Percentiles rank a stretch among this genome's conserved stretches.
These are phyloP conservation scores for Phytophthora melonis DNA, from an alignment of 352 stramenopile species.

Conservation along the genomic window DNA sequence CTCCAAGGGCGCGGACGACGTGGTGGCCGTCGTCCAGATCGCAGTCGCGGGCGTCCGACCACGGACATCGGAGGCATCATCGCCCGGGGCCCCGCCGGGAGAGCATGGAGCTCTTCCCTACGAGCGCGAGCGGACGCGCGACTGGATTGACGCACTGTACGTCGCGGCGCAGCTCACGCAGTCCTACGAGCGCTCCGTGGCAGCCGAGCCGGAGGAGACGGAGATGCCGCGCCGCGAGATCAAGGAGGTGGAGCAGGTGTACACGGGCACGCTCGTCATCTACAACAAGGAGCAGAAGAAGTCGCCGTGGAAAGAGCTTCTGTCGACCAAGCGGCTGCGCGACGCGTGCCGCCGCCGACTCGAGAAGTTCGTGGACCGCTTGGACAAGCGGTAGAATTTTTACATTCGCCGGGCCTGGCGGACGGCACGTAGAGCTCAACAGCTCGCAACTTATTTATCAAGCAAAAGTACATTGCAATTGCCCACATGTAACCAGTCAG, in stretches of 20 bases:
- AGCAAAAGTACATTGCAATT: conserved; percentile 22
- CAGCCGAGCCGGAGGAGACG: conserved; percentile 22
- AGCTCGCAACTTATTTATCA: conserved; percentile 37
- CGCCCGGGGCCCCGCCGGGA: conserved; percentile 60
- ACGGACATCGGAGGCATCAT: conserved; percentile 61
- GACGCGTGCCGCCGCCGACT: conserved; percentile 58
- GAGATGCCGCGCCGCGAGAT: conserved; percentile 32
- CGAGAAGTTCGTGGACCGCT: conserved; percentile 69
- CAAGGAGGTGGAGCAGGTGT: conserved; percentile 55
- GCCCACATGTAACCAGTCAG: conserved; percentile 10
- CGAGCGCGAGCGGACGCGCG: conserved; percentile 54
- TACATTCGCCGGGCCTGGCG: conserved; percentile 10
- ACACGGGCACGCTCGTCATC: conserved; percentile 73
- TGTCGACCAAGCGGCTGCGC: conserved; percentile 45
- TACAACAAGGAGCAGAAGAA: conserved; percentile 70
- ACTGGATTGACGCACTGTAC: conserved; percentile 75
- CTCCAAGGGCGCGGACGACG: conserved; percentile 48
- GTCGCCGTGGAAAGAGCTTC: conserved; percentile 57
- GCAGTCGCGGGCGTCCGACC: conserved; percentile 59
- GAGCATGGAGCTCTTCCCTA: conserved; percentile 85
- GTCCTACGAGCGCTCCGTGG: conserved; percentile 55
- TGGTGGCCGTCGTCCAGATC: conserved; percentile 73
- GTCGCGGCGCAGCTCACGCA: conserved; percentile 67
- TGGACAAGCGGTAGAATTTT: conserved; percentile 53
- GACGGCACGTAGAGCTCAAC: conserved; percentile 18